These are phyloP conservation scores for Verticillium albo-atrum DNA, from an alignment of 2,329 filamentous ascomycete species.

Conservation along the genomic window DNA sequence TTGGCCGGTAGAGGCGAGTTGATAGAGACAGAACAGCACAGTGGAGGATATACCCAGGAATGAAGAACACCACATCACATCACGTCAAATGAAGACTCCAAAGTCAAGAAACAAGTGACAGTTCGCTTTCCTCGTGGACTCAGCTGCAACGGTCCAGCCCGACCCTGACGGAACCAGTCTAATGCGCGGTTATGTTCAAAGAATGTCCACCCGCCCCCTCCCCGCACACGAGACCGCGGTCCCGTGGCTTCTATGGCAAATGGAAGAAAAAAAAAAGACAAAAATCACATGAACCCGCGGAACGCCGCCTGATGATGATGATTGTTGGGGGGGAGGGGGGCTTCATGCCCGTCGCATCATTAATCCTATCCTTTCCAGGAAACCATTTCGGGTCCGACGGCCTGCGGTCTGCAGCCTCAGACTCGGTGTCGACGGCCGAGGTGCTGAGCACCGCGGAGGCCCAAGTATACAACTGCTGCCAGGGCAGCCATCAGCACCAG, in stretches of 20 bases:
- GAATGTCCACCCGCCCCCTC: background rate
- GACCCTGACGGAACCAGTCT: background rate
- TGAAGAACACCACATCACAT: background rate
- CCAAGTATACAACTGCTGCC: slow-evolving; percentile 35
- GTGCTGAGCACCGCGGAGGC: slow-evolving; percentile 19
- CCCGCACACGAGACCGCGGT: background rate
- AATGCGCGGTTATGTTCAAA: background rate
- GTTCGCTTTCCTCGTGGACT: background rate
- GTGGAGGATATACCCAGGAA: background rate
- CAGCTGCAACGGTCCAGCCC: background rate
- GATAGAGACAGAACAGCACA: too few relatives aligned
- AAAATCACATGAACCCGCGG: background rate
- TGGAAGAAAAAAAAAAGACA: background rate
- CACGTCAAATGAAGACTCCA: background rate
- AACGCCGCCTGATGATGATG: slow-evolving; percentile 10
- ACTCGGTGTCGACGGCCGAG: background rate
- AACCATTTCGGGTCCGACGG: background rate
- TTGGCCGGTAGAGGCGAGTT: too few relatives aligned
- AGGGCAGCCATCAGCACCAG: slow-evolving; percentile 29
- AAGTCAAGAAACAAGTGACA: background rate
- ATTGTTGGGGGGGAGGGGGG: background rate
- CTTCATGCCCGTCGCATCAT: background rate
- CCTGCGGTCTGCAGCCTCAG: background rate
- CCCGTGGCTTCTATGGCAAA: slow-evolving; percentile 3
- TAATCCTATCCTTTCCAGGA: background rate